A percentile compares a stretch with the other conserved stretches of the same genome.
Conservation (phyloP, 2,329 filamentous ascomycete genomes). For the Colletotrichum tamarilloi region DNA sequence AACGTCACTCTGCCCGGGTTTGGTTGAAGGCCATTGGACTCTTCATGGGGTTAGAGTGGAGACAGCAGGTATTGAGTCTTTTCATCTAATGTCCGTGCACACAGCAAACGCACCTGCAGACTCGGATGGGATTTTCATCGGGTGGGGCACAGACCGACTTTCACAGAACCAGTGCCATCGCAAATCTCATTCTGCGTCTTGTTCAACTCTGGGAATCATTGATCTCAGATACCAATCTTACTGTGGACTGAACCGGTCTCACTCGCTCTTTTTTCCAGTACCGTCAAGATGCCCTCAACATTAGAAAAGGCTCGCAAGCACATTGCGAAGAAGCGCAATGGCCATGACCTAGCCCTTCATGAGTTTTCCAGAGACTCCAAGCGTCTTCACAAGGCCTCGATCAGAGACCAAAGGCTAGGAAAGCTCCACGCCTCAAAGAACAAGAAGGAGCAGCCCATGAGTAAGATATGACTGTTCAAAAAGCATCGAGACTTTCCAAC, state of each 20-base stretch:
- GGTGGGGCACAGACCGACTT: constrained; percentile 29
- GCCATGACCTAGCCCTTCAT: constrained; percentile 80
- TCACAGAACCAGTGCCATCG: constrained; percentile 3
- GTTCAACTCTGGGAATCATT: neutral
- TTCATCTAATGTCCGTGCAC: neutral
- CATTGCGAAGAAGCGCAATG: constrained; percentile 87
- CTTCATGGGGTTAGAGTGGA: constrained; percentile 10
- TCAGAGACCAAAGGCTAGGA: constrained; percentile 84
- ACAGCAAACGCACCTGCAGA: neutral
- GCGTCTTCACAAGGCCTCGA: constrained; percentile 80
- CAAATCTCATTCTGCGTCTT: constrained; percentile 14
- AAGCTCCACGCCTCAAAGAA: constrained; percentile 76
- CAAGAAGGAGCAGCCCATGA: constrained; percentile 79
- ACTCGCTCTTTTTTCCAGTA: neutral
- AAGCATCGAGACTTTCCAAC: neutral
- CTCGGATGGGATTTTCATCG: constrained; percentile 31
- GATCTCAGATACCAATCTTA: constrained; percentile 2
- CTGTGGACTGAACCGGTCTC: neutral
- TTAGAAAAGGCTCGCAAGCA: constrained; percentile 89
- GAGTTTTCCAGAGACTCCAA: constrained; percentile 89
- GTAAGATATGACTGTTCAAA: constrained; percentile 57
- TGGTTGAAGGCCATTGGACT: constrained; percentile 23
- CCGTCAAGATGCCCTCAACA: constrained; percentile 75
- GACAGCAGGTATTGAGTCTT: neutral
- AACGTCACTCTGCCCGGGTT: constrained; percentile 24